These are phyloP conservation scores for Lasiosphaeria miniovina DNA, from an alignment of 495 filamentous ascomycete species.

Conservation along the genomic window DNA sequence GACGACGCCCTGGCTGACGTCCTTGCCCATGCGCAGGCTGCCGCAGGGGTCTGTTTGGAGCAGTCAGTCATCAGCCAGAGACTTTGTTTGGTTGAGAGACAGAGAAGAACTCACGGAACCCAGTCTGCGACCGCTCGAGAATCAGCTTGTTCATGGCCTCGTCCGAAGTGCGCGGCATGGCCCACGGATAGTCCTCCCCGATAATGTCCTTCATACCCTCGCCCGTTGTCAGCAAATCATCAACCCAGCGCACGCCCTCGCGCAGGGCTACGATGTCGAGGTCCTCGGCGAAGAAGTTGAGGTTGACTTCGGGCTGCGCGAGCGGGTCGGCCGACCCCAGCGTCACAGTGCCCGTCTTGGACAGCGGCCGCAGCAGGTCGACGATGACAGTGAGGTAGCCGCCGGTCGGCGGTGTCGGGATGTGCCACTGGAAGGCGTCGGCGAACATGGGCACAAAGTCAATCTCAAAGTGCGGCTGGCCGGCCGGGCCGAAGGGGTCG, in stretches of 20 bases:
- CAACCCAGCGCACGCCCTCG: constrained; percentile 53
- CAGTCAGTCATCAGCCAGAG: too few species aligned
- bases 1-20: constrained; percentile 52
- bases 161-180: constrained; percentile 55
- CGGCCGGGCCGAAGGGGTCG: constrained; percentile 57
- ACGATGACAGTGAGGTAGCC: constrained; percentile 58
- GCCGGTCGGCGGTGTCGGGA: constrained; percentile 47
- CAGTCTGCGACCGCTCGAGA: constrained; percentile 57
- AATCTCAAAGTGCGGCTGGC: constrained; percentile 63
- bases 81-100: not conserved
- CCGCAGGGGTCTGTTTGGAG: constrained; percentile 47
- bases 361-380: constrained; percentile 56
- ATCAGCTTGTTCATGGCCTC: constrained; percentile 57
- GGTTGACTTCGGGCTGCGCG: constrained; percentile 55
- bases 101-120: constrained; percentile 41
- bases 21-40: constrained; percentile 50
- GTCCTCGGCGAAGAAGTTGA: constrained; percentile 57
- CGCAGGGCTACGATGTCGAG: constrained; percentile 57
- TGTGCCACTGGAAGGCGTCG: constrained; percentile 64
- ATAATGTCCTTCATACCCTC: constrained; percentile 58
- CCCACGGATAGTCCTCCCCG: constrained; percentile 54
- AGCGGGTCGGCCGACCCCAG: constrained; percentile 52
- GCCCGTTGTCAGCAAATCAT: constrained; percentile 55
- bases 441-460: constrained; percentile 62
- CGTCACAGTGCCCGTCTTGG: constrained; percentile 47